A percentile compares a stretch with the other conserved stretches of the same genome.
These are phyloP conservation scores for Funneliformis geosporum DNA, from an alignment of 192 early-diverging fungal species.

Conservation along the genomic window DNA sequence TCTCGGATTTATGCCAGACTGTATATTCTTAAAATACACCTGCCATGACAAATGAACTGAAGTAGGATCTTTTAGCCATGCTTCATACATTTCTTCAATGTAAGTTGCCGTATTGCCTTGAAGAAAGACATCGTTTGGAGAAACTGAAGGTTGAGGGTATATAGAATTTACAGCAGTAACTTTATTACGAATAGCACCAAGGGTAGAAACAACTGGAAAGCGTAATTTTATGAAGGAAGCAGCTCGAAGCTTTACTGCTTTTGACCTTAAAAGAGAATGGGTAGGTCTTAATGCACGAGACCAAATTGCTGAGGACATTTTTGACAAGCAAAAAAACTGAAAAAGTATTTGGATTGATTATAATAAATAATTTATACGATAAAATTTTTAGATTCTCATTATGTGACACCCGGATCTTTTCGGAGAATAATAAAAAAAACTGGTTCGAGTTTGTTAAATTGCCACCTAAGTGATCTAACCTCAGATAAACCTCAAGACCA, in stretches of 20 bases:
- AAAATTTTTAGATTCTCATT: too few species aligned
- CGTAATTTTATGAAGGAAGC: neutral
- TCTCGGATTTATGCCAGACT: conserved; percentile 59
- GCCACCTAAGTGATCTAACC: too few species aligned
- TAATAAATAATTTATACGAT: too few species aligned
- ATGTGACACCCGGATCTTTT: too few species aligned
- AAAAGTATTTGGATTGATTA: too few species aligned
- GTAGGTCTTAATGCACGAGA: neutral
- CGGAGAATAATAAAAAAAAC: too few species aligned
- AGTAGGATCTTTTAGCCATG: conserved; percentile 86
- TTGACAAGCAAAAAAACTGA: neutral
- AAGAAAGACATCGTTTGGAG: conserved; percentile 79
- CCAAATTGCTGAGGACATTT: neutral
- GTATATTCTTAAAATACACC: conserved; percentile 88
- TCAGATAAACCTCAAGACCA: too few species aligned
- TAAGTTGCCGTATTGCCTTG: conserved; percentile 84
- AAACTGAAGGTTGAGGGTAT: conserved; percentile 42
- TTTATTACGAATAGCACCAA: conserved; percentile 20
- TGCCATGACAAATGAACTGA: conserved; percentile 97
- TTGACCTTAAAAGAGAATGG: neutral
- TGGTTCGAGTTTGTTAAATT: too few species aligned
- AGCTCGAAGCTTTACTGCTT: neutral
- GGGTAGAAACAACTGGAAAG: neutral
- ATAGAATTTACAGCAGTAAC: conserved; percentile 11
- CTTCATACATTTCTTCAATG: conserved; percentile 95